Evolutionary conservation across 2,329 filamentous ascomycete genomes (phyloP).

Genomic region (Dactylellina sp.): DNA sequence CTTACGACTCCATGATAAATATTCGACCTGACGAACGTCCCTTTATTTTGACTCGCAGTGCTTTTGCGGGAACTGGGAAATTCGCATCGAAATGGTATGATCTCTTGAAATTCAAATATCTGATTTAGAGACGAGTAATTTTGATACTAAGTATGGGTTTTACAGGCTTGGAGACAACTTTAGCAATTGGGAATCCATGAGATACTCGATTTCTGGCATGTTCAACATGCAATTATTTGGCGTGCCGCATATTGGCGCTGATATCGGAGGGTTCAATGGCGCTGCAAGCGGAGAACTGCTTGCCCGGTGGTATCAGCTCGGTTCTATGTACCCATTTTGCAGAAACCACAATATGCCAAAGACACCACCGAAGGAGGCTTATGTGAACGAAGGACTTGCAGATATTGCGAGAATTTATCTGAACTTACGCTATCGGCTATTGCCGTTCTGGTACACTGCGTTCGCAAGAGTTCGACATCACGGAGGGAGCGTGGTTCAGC

Average conservation of each 20-base stretch:
- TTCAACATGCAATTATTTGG: slow-evolving; percentile 57
- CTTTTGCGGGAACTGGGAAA: slow-evolving; percentile 78
- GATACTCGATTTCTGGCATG: slow-evolving; percentile 59
- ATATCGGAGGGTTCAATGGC: slow-evolving; percentile 49
- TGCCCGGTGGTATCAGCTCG: slow-evolving; percentile 50
- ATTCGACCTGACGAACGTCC: slow-evolving; percentile 75
- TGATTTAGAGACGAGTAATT: slow-evolving; percentile 58
- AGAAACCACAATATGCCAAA: slow-evolving; percentile 55
- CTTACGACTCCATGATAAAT: slow-evolving; percentile 62
- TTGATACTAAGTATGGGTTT: slow-evolving; percentile 62
- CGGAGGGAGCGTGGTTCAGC: slow-evolving; percentile 49
- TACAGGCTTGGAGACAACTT: slow-evolving; percentile 61
- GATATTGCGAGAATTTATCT: slow-evolving; percentile 39
- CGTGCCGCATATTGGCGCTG: slow-evolving; percentile 51
- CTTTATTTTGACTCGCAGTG: slow-evolving; percentile 85
- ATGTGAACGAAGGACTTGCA: slow-evolving; percentile 20
- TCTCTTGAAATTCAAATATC: no score
- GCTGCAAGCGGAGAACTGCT: slow-evolving; percentile 31
- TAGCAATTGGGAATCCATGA: slow-evolving; percentile 59
- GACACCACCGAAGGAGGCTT: slow-evolving; percentile 44
- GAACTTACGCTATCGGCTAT: slow-evolving; percentile 37
- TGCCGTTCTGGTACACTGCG: slow-evolving; percentile 55
- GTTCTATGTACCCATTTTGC: slow-evolving; percentile 50
- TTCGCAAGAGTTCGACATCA: slow-evolving; percentile 9
- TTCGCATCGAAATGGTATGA: slow-evolving; percentile 56